Base-by-base conservation (phyloP, 148 eudicot species). In the Camellia granthamiana region DNA sequence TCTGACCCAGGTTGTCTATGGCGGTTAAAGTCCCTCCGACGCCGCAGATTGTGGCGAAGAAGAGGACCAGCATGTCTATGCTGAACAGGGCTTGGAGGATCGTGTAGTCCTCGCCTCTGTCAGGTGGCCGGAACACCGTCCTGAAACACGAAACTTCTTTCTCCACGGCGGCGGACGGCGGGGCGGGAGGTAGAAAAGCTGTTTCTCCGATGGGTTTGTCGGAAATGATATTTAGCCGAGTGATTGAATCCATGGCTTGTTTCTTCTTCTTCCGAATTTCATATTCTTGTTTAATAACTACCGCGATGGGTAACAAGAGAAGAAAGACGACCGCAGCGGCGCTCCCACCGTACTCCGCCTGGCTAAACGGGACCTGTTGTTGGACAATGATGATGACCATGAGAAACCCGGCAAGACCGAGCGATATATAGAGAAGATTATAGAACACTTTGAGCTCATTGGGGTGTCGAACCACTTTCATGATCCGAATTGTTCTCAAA, bases 351-450 rank as follows among this genome's bases (percentile, higher is more conserved):
- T 82, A 85, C 38, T 18, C 83, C 3, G 4, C 11, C 12, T 68
- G 83, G 1, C 73, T 47, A 9, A 82, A 85, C 3, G 38, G 43
- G 8, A 72, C 15, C 63, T 55, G 74, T 13, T 81, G 84, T 38
- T 87, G 82, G 9, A 83, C 10, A 12, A 89, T 79, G 2, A 85
- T 87, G 2, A 89, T 12, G n/a, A 47, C 82, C 92, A 89, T 87
- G n/a, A 87, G 83, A 69, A 87, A 86, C 44, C 83, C 77, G 11
- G 92, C 92, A 12, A 89, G 21, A n/a, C 66, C 83, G 70, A 89
- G 69, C 0, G 92, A 87, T 8, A 86, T 83, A 62, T 84, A 85
- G 41, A 89, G 78, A 11, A 82, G 78, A 4, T 84, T 78, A 52
- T 87, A 84, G 59, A 89, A 89, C 1, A 86, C 82, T 19, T 77